Conservation (phyloP, 2,329 filamentous ascomycete genomes). For the Pezicula radicicola region DNA sequence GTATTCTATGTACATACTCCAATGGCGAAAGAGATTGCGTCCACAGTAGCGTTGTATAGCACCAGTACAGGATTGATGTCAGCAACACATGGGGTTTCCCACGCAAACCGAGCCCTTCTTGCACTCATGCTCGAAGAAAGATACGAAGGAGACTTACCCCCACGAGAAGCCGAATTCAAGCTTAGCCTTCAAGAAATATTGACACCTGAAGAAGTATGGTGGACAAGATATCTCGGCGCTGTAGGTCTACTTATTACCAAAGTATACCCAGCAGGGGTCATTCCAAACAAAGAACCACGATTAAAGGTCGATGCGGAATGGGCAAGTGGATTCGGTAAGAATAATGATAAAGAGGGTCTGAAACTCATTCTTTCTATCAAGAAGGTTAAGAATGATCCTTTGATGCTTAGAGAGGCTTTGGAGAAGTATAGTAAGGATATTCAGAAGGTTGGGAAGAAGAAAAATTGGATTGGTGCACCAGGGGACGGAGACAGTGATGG, state of each 20-base stretch:
- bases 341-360: conserved; percentile 36
- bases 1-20: conserved; percentile 51
- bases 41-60: conserved; percentile 57
- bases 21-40: conserved; percentile 49
- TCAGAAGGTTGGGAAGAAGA: conserved; percentile 57
- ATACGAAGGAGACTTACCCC: conserved; percentile 60
- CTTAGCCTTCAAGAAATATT: conserved; percentile 49
- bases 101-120: conserved; percentile 57
- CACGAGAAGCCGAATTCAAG: conserved; percentile 53
- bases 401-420: conserved; percentile 37
- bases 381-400: conserved; percentile 33
- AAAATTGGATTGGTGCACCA: conserved; percentile 43
- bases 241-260: conserved; percentile 54
- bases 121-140: conserved; percentile 62
- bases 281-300: conserved; percentile 35
- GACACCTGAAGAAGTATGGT: conserved; percentile 56
- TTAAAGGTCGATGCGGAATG: conserved; percentile 39
- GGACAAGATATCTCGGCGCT: conserved; percentile 61
- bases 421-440: conserved; percentile 38
- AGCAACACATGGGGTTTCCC: conserved; percentile 58
- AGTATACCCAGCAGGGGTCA: conserved; percentile 58
- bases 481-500: no score
- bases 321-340: conserved; percentile 37
- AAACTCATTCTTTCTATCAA: conserved; percentile 41
- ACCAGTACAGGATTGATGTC: conserved; percentile 63